Conservation (phyloP, 1,284 basidiomycete species). For the Athelia psychrophila region DNA sequence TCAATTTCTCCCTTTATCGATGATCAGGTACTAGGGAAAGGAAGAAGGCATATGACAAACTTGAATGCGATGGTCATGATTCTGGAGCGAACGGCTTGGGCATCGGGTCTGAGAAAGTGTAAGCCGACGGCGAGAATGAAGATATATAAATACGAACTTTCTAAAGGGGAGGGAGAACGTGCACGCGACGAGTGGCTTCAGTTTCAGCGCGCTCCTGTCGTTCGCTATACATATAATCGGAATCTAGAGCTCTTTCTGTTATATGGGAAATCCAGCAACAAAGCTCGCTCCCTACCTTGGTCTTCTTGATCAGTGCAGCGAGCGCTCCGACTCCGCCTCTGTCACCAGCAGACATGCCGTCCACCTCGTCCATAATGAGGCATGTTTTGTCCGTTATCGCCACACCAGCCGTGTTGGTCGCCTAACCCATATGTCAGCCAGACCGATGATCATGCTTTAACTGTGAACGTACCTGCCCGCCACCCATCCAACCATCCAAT, state of each 20-base stretch:
- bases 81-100: slow-evolving; percentile 74
- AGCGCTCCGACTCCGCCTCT: slow-evolving; percentile 94
- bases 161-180: slow-evolving; percentile 79
- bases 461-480: slow-evolving; percentile 46
- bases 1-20: slow-evolving; percentile 79
- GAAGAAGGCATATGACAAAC: slow-evolving; percentile 38
- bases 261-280: not conserved
- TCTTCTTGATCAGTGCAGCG: slow-evolving; percentile 92
- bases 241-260: slow-evolving; percentile 52
- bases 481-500: slow-evolving; percentile 84
- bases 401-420: slow-evolving; percentile 67
- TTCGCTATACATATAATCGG: slow-evolving; percentile 99
- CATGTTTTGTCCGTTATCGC: slow-evolving; percentile 79
- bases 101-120: slow-evolving; percentile 60
- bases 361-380: slow-evolving; percentile 99
- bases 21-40: not conserved
- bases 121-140: slow-evolving; percentile 2
- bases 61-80: slow-evolving; percentile 89
- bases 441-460: not conserved
- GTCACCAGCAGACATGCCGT: slow-evolving; percentile 98
- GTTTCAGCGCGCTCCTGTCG: slow-evolving; percentile 82
- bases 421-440: slow-evolving; percentile 30
- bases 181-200: slow-evolving; percentile 81
- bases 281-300: slow-evolving; percentile 52
- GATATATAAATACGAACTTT: slow-evolving; percentile 45